Conservation (phyloP, 768 basidiomycete species). For the Termitomyces sp. region DNA sequence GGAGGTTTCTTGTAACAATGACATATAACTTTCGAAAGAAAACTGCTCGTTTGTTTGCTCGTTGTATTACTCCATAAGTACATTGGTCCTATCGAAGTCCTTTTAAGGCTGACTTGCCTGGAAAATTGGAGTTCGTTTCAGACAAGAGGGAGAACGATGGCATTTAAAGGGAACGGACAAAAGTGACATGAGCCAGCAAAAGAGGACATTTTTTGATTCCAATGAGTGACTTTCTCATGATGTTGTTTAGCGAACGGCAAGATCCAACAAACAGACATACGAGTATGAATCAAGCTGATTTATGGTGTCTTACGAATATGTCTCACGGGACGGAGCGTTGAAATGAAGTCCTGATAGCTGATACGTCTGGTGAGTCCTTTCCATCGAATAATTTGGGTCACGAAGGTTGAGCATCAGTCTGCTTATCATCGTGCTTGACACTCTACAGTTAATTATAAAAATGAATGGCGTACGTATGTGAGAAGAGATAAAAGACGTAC, state of each 20-base stretch:
- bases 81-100: no score
- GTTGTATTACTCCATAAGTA: no score
- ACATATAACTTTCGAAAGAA: background rate
- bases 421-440: background rate
- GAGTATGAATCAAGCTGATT: background rate
- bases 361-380: no score
- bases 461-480: no score
- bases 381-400: background rate
- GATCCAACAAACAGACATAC: background rate
- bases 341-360: background rate
- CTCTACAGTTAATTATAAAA: background rate
- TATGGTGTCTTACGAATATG: background rate
- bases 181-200: no score
- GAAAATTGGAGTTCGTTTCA: background rate
- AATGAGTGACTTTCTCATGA: background rate
- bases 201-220: no score
- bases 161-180: background rate
- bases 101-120: no score
- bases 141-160: background rate
- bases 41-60: background rate
- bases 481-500: background rate
- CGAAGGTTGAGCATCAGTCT: background rate
- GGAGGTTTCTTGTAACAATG: slow-evolving; percentile 54
- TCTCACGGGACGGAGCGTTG: background rate
- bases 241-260: no score